Percentiles rank a stretch among this genome's conserved stretches.
These are phyloP conservation scores for Myriosclerotinia curreyana DNA, from an alignment of 2,329 filamentous ascomycete genomes.

Conservation along the genomic window DNA sequence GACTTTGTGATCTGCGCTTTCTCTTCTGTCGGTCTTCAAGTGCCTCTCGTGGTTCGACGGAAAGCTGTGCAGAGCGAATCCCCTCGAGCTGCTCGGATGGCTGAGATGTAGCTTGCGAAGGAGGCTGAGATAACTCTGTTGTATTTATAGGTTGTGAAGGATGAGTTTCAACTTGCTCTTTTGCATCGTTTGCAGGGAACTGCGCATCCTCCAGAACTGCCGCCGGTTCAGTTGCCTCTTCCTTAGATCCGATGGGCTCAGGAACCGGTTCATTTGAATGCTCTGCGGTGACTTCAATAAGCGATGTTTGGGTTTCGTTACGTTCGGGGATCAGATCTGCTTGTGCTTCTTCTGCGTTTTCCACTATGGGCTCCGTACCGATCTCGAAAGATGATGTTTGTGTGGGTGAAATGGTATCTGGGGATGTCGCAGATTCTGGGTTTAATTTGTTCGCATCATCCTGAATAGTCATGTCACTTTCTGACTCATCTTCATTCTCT, in stretches of 20 bases:
- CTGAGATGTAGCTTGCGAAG: slow-evolving; percentile 23
- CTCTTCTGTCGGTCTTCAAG: slow-evolving; percentile 59
- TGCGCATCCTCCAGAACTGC: neutral
- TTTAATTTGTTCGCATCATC: slow-evolving; percentile 31
- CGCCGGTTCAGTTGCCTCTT: neutral
- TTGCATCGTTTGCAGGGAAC: neutral
- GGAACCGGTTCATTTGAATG: slow-evolving; percentile 17
- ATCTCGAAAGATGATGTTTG: slow-evolving; percentile 21
- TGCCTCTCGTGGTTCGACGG: slow-evolving; percentile 38
- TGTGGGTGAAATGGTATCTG: slow-evolving; percentile 30
- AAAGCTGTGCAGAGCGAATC: slow-evolving; percentile 26
- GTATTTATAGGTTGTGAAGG: slow-evolving; percentile 24
- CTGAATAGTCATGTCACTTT: slow-evolving; percentile 37
- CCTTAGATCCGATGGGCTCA: slow-evolving; percentile 15
- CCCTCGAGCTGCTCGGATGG: slow-evolving; percentile 25
- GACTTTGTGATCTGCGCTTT: slow-evolving; percentile 64
- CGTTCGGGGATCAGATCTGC: neutral
- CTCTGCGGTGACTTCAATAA: slow-evolving; percentile 3
- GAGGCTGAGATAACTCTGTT: slow-evolving; percentile 28
- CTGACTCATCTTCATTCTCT: slow-evolving; percentile 41
- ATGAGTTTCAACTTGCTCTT: neutral
- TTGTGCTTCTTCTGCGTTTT: slow-evolving; percentile 1
- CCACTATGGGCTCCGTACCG: neutral
- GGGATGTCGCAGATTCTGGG: slow-evolving; percentile 30
- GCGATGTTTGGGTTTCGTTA: slow-evolving; percentile 7